Evolutionary conservation across 805 yeast species (phyloP).

Genomic region (Saturnispora silvae): DNA sequence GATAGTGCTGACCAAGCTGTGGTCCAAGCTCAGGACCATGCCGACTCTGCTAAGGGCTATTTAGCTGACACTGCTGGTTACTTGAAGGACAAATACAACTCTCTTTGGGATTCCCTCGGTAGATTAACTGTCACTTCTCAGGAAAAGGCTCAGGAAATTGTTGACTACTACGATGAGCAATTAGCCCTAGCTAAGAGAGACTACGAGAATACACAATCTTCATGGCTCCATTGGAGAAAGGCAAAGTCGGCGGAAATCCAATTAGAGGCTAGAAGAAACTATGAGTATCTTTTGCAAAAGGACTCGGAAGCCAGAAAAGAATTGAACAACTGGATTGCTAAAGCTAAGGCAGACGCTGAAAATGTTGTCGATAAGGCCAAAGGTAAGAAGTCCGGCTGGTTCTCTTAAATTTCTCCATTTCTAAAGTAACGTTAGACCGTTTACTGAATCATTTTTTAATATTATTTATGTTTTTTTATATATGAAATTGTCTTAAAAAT

Average conservation of each 20-base stretch:
- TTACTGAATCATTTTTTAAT: background rate
- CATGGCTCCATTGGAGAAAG: conserved; percentile 23
- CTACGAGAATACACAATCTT: conserved; percentile 20
- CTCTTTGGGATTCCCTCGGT: conserved; percentile 12
- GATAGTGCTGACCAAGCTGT: conserved; percentile 4
- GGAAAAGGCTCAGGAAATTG: conserved; percentile 19
- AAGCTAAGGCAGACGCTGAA: conserved; percentile 6
- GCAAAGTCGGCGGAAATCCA: conserved; percentile 22
- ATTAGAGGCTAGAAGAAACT: conserved; percentile 19
- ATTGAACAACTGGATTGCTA: conserved; percentile 12
- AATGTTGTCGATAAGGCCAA: conserved; percentile 20
- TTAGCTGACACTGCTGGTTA: conserved; percentile 3
- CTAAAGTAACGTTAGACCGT: too few relatives aligned
- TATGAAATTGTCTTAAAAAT: background rate
- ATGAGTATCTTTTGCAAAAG: conserved; percentile 16
- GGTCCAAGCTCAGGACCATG: background rate
- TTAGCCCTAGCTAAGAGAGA: conserved; percentile 18
- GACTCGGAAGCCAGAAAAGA: conserved; percentile 16
- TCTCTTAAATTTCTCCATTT: conserved; percentile 16
- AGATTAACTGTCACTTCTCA: conserved; percentile 14
- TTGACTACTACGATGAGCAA: conserved; percentile 16
- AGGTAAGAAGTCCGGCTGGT: conserved; percentile 15
- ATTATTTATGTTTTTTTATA: background rate
- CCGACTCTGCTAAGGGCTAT: conserved; percentile 3
- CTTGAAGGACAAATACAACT: conserved; percentile 29